A percentile compares a stretch with the other conserved stretches of the same genome.
phyloP scores from a whole-genome alignment of 2,329 filamentous ascomycete genomes.

The Aureobasidium namibiae region DNA sequence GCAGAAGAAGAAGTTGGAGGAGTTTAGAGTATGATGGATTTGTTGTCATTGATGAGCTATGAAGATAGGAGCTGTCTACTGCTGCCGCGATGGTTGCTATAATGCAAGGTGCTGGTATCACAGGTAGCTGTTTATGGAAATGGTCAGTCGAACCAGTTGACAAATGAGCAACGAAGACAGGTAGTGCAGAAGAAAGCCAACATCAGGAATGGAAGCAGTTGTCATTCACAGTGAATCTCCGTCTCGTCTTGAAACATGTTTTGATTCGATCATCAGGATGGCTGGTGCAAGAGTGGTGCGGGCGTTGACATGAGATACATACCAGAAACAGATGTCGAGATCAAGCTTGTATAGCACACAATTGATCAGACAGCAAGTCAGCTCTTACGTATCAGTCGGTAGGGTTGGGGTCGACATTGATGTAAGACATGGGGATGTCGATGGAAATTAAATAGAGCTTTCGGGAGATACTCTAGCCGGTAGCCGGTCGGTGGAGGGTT shows the following conservation, averaged over 20 bases:
- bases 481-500: neutral
- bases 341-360: neutral
- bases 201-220: constrained; percentile 1
- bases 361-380: neutral
- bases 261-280: constrained; percentile 13
- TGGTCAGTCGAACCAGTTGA: neutral
- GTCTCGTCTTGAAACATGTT: constrained; percentile 19
- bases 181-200: neutral
- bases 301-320: neutral
- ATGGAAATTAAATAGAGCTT: neutral
- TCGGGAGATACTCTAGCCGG: neutral
- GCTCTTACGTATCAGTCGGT: neutral
- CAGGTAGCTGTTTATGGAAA: neutral
- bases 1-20: constrained; percentile 41
- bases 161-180: neutral
- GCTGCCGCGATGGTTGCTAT: neutral
- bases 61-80: neutral
- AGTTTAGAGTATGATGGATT: constrained; percentile 22
- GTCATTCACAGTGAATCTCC: constrained; percentile 12
- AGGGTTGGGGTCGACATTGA: neutral
- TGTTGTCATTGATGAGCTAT: neutral
- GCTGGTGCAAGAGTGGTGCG: neutral
- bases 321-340: neutral
- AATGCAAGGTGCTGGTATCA: neutral
- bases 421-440: neutral